These are phyloP conservation scores for Mycena pura DNA, from an alignment of 768 basidiomycete genomes.

Conservation along the genomic window DNA sequence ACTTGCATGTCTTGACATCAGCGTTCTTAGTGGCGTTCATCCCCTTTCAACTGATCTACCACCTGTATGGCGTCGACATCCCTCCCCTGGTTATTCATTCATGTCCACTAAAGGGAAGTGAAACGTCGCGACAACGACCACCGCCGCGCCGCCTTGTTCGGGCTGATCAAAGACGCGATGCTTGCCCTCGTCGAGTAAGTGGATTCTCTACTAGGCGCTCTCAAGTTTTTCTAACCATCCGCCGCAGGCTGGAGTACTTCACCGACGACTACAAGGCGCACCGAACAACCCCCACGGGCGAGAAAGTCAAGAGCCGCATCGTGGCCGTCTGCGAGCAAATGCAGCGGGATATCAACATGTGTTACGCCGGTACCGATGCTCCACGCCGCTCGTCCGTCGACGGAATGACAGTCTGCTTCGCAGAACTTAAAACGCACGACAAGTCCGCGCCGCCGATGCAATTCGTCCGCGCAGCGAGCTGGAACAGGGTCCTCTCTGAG, in stretches of 20 bases:
- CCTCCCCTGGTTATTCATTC: background rate
- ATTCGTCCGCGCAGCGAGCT: background rate
- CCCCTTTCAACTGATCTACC: background rate
- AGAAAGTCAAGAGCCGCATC: slow-evolving; percentile 2
- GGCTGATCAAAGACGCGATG: slow-evolving; percentile 5
- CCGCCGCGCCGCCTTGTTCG: background rate
- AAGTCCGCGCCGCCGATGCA: background rate
- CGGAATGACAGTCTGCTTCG: background rate
- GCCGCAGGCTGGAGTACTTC: slow-evolving; percentile 1
- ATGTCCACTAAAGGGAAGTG: background rate
- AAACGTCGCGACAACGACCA: slow-evolving; percentile 10
- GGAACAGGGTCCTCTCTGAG: slow-evolving; percentile 4
- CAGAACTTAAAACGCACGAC: background rate
- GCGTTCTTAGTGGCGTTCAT: background rate
- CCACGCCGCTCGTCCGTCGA: too few species aligned
- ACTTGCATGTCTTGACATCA: background rate
- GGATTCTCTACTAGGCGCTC: background rate
- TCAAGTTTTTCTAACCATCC: background rate
- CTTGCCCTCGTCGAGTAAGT: slow-evolving; percentile 6
- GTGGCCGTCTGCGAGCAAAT: background rate
- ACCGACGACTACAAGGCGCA: background rate
- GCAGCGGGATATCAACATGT: slow-evolving; percentile 1
- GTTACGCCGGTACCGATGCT: background rate
- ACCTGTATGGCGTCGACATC: too few species aligned
- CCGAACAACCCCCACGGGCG: slow-evolving; percentile 1